Percentiles rank a stretch among this genome's conserved stretches.
phyloP scores from a whole-genome alignment of 768 basidiomycete species.

The Phlegmacium glaucopus region DNA sequence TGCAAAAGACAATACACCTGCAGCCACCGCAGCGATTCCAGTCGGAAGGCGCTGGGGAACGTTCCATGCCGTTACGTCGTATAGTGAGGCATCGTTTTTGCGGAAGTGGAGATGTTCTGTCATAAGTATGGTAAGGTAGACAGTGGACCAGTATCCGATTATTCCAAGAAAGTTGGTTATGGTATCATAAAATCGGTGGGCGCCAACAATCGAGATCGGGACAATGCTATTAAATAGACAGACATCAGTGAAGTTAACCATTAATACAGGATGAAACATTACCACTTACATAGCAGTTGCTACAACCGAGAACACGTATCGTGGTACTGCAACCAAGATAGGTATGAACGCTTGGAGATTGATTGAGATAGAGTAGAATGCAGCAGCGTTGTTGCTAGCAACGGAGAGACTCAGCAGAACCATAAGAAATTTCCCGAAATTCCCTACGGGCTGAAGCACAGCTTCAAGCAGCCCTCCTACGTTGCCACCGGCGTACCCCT shows the following conservation, averaged over 20 bases:
- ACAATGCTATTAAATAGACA: slow-evolving; percentile 44
- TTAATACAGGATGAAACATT: background rate
- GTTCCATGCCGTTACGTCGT: slow-evolving; percentile 60
- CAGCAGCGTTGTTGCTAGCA: slow-evolving; percentile 76
- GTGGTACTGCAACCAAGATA: slow-evolving; percentile 53
- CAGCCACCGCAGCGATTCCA: slow-evolving; percentile 61
- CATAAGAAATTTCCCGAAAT: slow-evolving; percentile 77
- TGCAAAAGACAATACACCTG: slow-evolving; percentile 50
- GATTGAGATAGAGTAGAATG: slow-evolving; percentile 78
- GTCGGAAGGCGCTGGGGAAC: slow-evolving; percentile 52
- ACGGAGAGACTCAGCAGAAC: slow-evolving; percentile 81
- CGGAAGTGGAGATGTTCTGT: slow-evolving; percentile 72
- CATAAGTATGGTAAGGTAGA: slow-evolving; percentile 59
- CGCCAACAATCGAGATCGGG: slow-evolving; percentile 72
- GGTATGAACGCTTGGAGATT: slow-evolving; percentile 72
- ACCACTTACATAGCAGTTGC: slow-evolving; percentile 63
- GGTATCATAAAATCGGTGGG: slow-evolving; percentile 66
- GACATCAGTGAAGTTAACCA: background rate
- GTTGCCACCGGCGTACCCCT: slow-evolving; percentile 52
- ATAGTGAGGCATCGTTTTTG: slow-evolving; percentile 43
- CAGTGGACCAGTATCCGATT: slow-evolving; percentile 65
- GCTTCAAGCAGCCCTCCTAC: slow-evolving; percentile 72
- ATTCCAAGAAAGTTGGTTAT: slow-evolving; percentile 76
- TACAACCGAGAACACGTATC: slow-evolving; percentile 74
- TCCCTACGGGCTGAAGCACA: slow-evolving; percentile 65